These are phyloP conservation scores for Gigaspora rosea DNA, from an alignment of 192 early-diverging fungal species.

Conservation along the genomic window DNA sequence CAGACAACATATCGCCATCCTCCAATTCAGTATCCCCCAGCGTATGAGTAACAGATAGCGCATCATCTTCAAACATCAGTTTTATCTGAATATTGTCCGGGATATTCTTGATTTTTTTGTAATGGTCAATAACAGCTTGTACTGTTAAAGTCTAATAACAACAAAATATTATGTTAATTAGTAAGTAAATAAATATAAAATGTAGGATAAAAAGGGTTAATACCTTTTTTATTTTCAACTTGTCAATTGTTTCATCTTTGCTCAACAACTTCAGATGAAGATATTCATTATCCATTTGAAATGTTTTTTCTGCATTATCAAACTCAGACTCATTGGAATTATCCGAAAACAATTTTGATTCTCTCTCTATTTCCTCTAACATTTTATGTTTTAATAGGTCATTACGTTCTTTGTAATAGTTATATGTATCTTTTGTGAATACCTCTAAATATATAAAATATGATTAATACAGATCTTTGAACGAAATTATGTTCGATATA, in stretches of 20 bases:
- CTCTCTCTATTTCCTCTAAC: not conserved
- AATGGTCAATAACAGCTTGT: slow-evolving; percentile 49
- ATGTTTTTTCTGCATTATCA: not conserved
- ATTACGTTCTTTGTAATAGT: slow-evolving; percentile 24
- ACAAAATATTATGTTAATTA: not conserved
- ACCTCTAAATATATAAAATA: slow-evolving; percentile 20
- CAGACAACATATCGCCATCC: slow-evolving; percentile 56
- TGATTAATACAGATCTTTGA: not conserved
- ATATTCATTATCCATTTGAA: slow-evolving; percentile 2
- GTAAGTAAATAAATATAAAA: not conserved
- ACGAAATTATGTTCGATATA: not conserved
- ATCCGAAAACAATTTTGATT: not conserved
- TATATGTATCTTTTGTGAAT: slow-evolving; percentile 17
- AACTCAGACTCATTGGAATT: not conserved
- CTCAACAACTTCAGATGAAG: slow-evolving; percentile 27
- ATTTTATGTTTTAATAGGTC: not conserved
- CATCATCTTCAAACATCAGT: slow-evolving; percentile 59
- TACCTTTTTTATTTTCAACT: slow-evolving; percentile 31
- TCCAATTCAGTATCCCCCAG: slow-evolving; percentile 60
- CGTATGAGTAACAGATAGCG: slow-evolving; percentile 38
- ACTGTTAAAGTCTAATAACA: slow-evolving; percentile 43
- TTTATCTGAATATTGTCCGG: slow-evolving; percentile 17
- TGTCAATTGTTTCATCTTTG: slow-evolving; percentile 21
- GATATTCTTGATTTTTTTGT: slow-evolving; percentile 41
- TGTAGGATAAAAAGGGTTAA: not conserved